phyloP scores from a whole-genome alignment of 2,329 filamentous ascomycete species.

The Beauveria asiatica region DNA sequence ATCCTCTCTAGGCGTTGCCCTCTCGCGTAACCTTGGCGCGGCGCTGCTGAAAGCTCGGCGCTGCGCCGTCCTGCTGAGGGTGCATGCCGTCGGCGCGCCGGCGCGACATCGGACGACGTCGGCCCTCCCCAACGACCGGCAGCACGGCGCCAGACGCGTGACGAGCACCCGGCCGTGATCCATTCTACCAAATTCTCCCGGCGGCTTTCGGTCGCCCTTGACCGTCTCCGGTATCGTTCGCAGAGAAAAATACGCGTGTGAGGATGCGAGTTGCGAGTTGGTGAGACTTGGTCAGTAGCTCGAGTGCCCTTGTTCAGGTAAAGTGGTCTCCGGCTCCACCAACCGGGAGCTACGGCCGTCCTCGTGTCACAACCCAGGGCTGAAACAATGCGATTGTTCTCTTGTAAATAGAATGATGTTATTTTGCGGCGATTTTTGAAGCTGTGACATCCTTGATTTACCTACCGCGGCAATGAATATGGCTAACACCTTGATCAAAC shows the following conservation, averaged over 20 bases:
- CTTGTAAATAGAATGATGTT: not conserved
- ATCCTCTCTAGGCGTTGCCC: not conserved
- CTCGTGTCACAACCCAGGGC: not conserved
- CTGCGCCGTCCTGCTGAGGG: not conserved
- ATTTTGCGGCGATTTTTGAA: too few relatives aligned
- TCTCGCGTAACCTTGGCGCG: not conserved
- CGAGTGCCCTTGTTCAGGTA: not conserved
- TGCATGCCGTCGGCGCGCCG: not conserved
- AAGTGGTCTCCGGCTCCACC: conserved; percentile 4
- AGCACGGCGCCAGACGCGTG: not conserved
- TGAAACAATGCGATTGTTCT: not conserved
- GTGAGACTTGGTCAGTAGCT: not conserved
- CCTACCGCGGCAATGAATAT: not conserved
- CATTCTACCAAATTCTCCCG: not conserved
- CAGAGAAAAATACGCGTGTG: not conserved
- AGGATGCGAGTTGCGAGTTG: not conserved
- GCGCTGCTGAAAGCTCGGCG: not conserved
- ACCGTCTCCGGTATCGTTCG: not conserved
- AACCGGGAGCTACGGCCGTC: not conserved
- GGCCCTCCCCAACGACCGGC: not conserved
- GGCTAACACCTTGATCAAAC: too few relatives aligned
- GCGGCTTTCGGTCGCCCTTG: not conserved
- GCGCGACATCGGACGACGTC: not conserved
- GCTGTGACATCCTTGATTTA: too few relatives aligned
- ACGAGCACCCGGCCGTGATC: not conserved